Base-by-base conservation (phyloP, 2,329 filamentous ascomycete genomes). In the Diaporthe humulicola region DNA sequence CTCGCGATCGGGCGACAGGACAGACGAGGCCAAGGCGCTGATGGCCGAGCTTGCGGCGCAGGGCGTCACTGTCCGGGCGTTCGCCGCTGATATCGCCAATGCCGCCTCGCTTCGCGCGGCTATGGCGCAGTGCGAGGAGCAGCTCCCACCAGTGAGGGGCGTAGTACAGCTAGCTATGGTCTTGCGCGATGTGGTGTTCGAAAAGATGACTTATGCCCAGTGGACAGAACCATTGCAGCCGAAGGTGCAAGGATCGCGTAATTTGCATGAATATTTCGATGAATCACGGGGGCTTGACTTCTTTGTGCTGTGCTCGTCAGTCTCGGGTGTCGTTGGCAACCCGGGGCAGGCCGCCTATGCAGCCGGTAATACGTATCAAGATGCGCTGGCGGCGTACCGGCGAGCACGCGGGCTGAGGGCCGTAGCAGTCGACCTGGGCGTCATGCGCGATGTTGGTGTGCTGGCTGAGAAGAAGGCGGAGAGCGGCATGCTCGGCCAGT, bases 291-390 rank as follows among this genome's bases (percentile, higher is more conserved):
- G 15, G 5, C 40, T 73, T 14, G 71, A 73, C 25, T 73, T 73
- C 38, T 66, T 73, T 17, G n/a, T 73, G 25, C 9, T 54, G 10
- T 71, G 50, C 15, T 71, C 22, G 3, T 82, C 80, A 15, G 60
- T 78, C n/a, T 75, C 77, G 0, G 77, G 76, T n/a, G 57, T 78
- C 15, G 36, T 78, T 7, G 81, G 78, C 1, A 75, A 75, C 28
- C 56, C 75, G 1, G 75, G 72, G 2, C 81, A 83, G 66, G 76
- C 76, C 38, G 79, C 79, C 42, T 83, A 83, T 56, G 74, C 74
- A 15, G 80, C 80, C 1, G 81, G 76, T 30, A 82, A 83, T 71
- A 76, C 78, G 22, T 82, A 78, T 76, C 76, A 81, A 36, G 81
- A 83, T 67, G 74, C 77, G 4, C 75, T 81, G 14, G 76, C 76